Base-by-base conservation (phyloP, 139 green algal genomes). In the Deuterostichococcus epilithicus region DNA sequence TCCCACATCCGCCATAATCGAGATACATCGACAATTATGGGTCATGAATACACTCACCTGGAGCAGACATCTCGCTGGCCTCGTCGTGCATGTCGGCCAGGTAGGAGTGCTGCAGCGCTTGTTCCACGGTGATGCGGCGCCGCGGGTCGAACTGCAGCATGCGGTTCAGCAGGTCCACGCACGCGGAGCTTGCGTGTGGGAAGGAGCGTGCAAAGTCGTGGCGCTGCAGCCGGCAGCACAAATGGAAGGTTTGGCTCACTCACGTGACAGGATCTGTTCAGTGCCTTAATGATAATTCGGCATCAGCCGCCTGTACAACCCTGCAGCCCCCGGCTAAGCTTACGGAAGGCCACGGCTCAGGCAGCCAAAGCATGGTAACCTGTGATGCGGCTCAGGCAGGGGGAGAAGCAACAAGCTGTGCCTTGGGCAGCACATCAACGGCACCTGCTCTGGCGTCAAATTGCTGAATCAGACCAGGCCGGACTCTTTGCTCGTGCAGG, bases 131-230 rank as follows among this genome's bases (percentile, higher is more conserved):
- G 70, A 96, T 93, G 76, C 94, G 90, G 79, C 92, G 91, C 47
- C 84, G 84, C 0, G 92, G 94, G 86, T 97, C 89, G 80, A 98
- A 97, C 87, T 95, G 88, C 76, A 98, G 83, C 94, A 98, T 97
- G 70, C 84, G 85, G 74, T 91, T 79, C 88, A 98, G 84, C 34
- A 98, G 84, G 81, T 98, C 94, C 35, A 96, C 81, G 0, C 91
- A 91, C 75, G 90, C 76, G 0, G 86, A 67, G 74, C 84, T 90
- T 30, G 91, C 90, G 8, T 92, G 89, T 0, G 90, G 90, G 74
- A 95, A 97, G 81, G 93, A 85, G 59, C 86, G 84, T 37, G 38
- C 39, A 44, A 89, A 91, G 35, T 88, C 74, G 35, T 74, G 30
- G 18, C 75, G 52, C 84, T 87, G 76, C 70, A 80, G 44, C 28